Evolutionary conservation across 139 green algal genomes (phyloP).

Genomic region (Choricystis sp.): DNA sequence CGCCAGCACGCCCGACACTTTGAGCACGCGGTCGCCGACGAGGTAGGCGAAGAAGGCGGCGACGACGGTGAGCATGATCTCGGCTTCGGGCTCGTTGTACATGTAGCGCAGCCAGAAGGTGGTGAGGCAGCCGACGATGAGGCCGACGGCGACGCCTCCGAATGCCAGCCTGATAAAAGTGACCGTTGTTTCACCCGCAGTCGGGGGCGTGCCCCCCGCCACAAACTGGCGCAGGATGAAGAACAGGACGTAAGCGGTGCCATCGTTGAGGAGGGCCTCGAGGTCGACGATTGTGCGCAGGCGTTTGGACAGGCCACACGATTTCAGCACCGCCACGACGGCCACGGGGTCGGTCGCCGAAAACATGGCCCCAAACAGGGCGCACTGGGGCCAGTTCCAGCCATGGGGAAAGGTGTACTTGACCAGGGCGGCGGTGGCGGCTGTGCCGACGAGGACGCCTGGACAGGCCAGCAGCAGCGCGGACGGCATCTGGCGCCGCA

Average conservation of each 20-base stretch:
- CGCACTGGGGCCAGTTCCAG: constrained; percentile 34
- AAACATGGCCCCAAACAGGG: constrained; percentile 45
- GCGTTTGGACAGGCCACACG: constrained; percentile 1
- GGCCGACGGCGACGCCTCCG: constrained; percentile 22
- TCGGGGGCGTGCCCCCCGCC: constrained; percentile 5
- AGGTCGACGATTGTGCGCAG: constrained; percentile 8
- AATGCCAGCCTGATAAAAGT: constrained; percentile 27
- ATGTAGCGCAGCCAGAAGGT: constrained; percentile 26
- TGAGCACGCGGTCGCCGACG: constrained; percentile 30
- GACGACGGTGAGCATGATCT: constrained; percentile 38
- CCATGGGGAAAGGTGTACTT: constrained; percentile 40
- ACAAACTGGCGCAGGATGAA: constrained; percentile 20
- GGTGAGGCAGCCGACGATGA: constrained; percentile 23
- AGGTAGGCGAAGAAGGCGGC: constrained; percentile 29
- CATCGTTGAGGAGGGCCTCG: constrained; percentile 71
- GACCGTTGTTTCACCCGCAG: no score
- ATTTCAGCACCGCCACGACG: constrained; percentile 38
- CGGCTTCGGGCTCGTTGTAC: constrained; percentile 26
- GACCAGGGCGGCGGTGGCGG: constrained; percentile 26
- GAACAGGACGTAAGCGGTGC: constrained; percentile 50
- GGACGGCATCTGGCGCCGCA: constrained; percentile 10
- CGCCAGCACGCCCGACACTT: constrained; percentile 39
- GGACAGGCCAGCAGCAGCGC: constrained; percentile 19
- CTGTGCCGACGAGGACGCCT: constrained; percentile 28
- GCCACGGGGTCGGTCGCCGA: constrained; percentile 58